Evolutionary conservation across 2,329 filamentous ascomycete species (phyloP).

Genomic region (Colletotrichum somersetense): DNA sequence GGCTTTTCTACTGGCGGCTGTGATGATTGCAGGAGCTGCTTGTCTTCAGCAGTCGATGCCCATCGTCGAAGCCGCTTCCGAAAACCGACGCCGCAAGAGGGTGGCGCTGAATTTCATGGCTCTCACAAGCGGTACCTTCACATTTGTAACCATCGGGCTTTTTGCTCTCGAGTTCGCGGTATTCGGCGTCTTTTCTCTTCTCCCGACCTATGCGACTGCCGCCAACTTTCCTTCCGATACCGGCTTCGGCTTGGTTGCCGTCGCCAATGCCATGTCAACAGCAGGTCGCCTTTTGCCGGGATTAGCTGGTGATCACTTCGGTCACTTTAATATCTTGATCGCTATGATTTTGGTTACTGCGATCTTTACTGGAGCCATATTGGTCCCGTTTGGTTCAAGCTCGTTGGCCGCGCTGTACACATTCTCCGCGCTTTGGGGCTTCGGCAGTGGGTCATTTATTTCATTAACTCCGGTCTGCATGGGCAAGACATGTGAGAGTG

Average conservation of each 20-base stretch:
- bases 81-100: neutral
- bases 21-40: neutral
- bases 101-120: constrained; percentile 1
- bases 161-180: constrained; percentile 59
- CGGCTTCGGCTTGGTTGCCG: constrained; percentile 59
- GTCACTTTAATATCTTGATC: constrained; percentile 60
- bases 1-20: neutral
- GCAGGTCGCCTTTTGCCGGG: constrained; percentile 60
- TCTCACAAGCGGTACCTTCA: neutral
- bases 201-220: constrained; percentile 59
- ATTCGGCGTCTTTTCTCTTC: constrained; percentile 59
- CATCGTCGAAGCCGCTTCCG: neutral
- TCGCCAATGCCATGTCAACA: constrained; percentile 58
- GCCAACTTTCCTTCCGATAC: constrained; percentile 52
- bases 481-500: neutral
- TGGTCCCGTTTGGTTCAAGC: constrained; percentile 59
- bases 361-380: constrained; percentile 56
- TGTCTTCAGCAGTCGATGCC: neutral
- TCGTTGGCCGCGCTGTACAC: constrained; percentile 56
- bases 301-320: constrained; percentile 56
- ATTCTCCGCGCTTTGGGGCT: constrained; percentile 61
- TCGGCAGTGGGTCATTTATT: constrained; percentile 57
- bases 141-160: neutral
- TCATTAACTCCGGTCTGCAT: constrained; percentile 4
- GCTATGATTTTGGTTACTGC: constrained; percentile 33